Base-by-base conservation (phyloP, 2,329 filamentous ascomycete species). In the Cladosporium sp. region DNA sequence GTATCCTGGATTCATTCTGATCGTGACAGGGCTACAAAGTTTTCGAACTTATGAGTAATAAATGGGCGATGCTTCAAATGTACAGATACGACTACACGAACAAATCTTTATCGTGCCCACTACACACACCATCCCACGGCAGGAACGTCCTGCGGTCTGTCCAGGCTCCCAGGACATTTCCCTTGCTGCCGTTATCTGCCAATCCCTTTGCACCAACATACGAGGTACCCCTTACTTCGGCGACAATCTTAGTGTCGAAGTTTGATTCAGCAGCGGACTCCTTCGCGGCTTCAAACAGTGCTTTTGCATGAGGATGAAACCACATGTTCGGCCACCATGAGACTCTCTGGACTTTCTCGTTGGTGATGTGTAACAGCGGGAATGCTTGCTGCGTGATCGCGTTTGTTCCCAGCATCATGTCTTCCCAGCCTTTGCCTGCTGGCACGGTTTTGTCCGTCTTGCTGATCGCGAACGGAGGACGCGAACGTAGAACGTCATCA, bases 261-360 rank as follows among this genome's bases (percentile, higher is more conserved):
- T 67, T 59, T 13, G 62, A 65, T n/a, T 58, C 60, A 3, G 57
- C 66, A 25, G 60, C 43, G 53, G 62, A 67, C 14, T 46, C 32
- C 32, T 67, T 68, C 14, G 66, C 64, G 8, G 65, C 68, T 30
- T 67, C 66, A 10, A 70, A 46, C 0, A 72, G 60, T 21, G 53
- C 26, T 26, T 68, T 66, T 10, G 66, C 54, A 21, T 67, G 66
- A 4, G 69, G 69, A 25, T 70, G 67, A 62, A 69, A 72, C 70
- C 70, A 72, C 67, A 72, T 70, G 7, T 63, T 34, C 6, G 68
- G 68, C 70, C 70, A 72, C 70, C 69, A 71, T 0, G 65, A 58
- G 28, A 69, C 65, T 10, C 69, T 67, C 1, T 69, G 39, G 5
- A 48, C 43, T 51, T 72, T 71, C 53, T 70, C 67, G 60, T 69